A percentile compares a stretch with the other conserved stretches of the same genome.
These are phyloP conservation scores for Dendrobium officinale DNA, from an alignment of 106 monocot genomes.

Conservation along the genomic window DNA sequence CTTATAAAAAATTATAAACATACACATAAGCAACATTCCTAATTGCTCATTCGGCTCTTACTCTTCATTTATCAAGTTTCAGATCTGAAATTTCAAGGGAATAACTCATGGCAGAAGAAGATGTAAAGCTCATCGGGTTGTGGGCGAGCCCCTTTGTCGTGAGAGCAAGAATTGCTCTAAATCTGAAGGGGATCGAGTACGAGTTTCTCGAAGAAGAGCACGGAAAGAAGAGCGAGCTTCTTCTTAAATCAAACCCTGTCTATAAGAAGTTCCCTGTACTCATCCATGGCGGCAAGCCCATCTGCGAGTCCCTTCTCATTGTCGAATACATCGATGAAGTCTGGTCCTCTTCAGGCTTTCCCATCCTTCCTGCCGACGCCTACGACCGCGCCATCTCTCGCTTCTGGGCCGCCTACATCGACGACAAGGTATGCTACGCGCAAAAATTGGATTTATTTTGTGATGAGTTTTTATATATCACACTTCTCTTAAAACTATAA, in stretches of 20 bases:
- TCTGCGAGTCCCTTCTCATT: conserved; percentile 11
- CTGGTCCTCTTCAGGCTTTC: not conserved
- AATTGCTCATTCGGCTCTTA: no score
- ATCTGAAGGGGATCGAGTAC: conserved; percentile 10
- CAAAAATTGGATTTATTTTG: no score
- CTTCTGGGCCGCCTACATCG: conserved; percentile 14
- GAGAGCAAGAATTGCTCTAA: conserved; percentile 1
- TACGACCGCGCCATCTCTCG: conserved; percentile 8
- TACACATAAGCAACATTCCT: no score
- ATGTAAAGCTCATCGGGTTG: conserved; percentile 12
- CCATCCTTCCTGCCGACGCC: conserved; percentile 12
- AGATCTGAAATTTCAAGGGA: no score
- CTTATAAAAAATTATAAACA: no score
- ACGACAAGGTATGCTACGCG: conserved; percentile 7
- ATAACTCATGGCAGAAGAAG: conserved; percentile 3
- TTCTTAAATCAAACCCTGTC: conserved; percentile 9
- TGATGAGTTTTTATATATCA: no score
- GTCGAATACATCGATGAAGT: conserved; percentile 14
- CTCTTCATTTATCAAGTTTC: no score
- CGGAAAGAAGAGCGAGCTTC: conserved; percentile 9
- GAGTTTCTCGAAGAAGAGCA: conserved; percentile 7
- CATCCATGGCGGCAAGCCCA: conserved; percentile 9
- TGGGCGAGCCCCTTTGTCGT: conserved; percentile 10
- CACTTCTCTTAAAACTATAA: no score
- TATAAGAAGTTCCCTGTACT: conserved; percentile 18